Percentiles rank a stretch among this genome's conserved stretches.
phyloP scores from a whole-genome alignment of 352 stramenopile species.

The Stephanocyclus meneghinianus region DNA sequence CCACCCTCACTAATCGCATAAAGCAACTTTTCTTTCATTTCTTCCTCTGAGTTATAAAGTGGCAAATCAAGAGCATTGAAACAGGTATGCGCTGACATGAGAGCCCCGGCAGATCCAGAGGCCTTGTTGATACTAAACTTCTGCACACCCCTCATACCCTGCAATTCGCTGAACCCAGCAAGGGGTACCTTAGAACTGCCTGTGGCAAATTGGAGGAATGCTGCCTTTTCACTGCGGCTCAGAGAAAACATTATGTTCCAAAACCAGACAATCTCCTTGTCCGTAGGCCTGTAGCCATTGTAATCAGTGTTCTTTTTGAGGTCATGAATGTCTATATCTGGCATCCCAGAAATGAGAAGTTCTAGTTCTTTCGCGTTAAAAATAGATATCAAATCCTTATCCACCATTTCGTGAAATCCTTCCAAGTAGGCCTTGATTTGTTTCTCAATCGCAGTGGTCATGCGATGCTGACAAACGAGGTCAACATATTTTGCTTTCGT shows the following conservation, averaged over 20 bases:
- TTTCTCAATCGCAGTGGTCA: constrained; percentile 96
- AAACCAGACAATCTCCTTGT: constrained; percentile 93
- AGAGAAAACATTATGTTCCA: constrained; percentile 95
- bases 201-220: constrained; percentile 97
- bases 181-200: constrained; percentile 95
- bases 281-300: constrained; percentile 85
- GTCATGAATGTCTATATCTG: constrained; percentile 95
- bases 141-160: constrained; percentile 97
- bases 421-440: constrained; percentile 90
- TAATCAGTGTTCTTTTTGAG: constrained; percentile 97
- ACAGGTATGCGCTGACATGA: constrained; percentile 97
- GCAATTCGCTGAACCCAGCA: constrained; percentile 96
- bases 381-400: constrained; percentile 90
- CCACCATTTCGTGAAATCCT: constrained; percentile 96
- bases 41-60: constrained; percentile 96
- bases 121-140: constrained; percentile 99
- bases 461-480: constrained; percentile 97
- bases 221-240: constrained; percentile 91
- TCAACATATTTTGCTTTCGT: constrained; percentile 97
- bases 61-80: constrained; percentile 99
- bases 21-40: constrained; percentile 94
- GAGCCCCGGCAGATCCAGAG: constrained; percentile 88
- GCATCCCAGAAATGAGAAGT: constrained; percentile 96
- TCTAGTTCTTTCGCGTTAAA: constrained; percentile 97
- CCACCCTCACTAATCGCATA: constrained; percentile 97